Base-by-base conservation (phyloP, 2,329 filamentous ascomycete genomes). In the Diaporthe citriasiana region DNA sequence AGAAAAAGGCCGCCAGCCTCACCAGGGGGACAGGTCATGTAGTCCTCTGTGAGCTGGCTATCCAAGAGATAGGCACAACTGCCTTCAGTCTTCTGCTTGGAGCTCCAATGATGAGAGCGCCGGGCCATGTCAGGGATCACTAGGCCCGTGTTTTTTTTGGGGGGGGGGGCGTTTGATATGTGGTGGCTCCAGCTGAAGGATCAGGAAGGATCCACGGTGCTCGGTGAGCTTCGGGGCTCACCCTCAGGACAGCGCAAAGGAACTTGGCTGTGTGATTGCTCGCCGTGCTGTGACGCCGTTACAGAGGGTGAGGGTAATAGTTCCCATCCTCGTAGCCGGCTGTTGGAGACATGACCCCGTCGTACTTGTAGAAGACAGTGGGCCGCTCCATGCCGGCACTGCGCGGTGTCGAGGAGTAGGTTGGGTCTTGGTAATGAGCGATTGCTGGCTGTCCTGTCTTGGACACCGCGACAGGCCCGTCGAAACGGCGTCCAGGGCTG, bases 301-400 rank as follows among this genome's bases (percentile, higher is more conserved):
- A 72, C 7, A 75, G 65, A 30, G 73, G 73, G 66, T 73, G 66
- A 35, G 73, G 27, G 66, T 66, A 57, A 33, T 75, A 75, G 19
- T 73, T 73, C 22, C 71, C 74, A 50, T 71, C 69, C 35, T 75
- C 74, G 27, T 51, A 71, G 25, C 15, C 17, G 38, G 15, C 42
- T n/a, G 45, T 56, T 15, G 63, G 56, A n/a, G 63, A 51, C 33
- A 66, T 19, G 1, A 22, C 27, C 17, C 47, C 30, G 33, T 70
- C 59, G 40, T 60, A 70, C 13, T 51, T 38, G 27, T 71, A 75
- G 10, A 66, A 51, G 30, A 76, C 72, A 17, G 55, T 55, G 22
- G 74, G 74, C 17, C 74, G 74, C 33, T 72, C 68, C 33, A 75
- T 65, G 13, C 70, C 73, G 13, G 73, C 38, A 65, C 35, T 74